phyloP scores from a whole-genome alignment of 345 rosid genomes.

The Pistacia vera region DNA sequence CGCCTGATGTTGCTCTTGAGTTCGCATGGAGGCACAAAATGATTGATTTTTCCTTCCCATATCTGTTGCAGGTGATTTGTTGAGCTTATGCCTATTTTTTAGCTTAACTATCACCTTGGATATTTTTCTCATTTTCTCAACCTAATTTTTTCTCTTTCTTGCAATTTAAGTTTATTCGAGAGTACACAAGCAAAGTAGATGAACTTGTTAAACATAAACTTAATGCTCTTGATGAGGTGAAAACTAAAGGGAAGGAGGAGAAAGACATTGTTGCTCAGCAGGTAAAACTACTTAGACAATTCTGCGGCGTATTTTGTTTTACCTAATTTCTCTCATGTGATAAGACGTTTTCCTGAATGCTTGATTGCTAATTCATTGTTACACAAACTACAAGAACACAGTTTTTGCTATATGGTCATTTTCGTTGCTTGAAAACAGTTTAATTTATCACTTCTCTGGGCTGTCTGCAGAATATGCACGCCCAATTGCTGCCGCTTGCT shows the following conservation, averaged over 20 bases:
- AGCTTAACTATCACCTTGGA: background rate
- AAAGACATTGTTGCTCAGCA: constrained; percentile 83
- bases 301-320: background rate
- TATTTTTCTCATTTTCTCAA: background rate
- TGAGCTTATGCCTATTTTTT: background rate
- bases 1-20: background rate
- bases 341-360: too few relatives aligned
- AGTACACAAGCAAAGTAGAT: constrained; percentile 78
- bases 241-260: constrained; percentile 74
- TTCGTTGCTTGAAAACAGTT: background rate
- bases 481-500: constrained; percentile 84
- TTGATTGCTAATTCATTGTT: too few relatives aligned
- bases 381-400: too few relatives aligned
- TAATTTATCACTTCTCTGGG: background rate
- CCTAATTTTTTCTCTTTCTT: constrained; percentile 10
- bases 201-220: constrained; percentile 77
- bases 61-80: constrained; percentile 62
- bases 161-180: constrained; percentile 61
- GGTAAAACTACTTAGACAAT: constrained; percentile 38
- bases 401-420: too few relatives aligned
- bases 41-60: constrained; percentile 33
- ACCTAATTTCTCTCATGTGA: background rate
- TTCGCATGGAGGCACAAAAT: background rate
- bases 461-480: constrained; percentile 77
- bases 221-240: constrained; percentile 63